Evolutionary conservation across 768 basidiomycete species (phyloP).

Genomic region (Lactarius hatsudake): DNA sequence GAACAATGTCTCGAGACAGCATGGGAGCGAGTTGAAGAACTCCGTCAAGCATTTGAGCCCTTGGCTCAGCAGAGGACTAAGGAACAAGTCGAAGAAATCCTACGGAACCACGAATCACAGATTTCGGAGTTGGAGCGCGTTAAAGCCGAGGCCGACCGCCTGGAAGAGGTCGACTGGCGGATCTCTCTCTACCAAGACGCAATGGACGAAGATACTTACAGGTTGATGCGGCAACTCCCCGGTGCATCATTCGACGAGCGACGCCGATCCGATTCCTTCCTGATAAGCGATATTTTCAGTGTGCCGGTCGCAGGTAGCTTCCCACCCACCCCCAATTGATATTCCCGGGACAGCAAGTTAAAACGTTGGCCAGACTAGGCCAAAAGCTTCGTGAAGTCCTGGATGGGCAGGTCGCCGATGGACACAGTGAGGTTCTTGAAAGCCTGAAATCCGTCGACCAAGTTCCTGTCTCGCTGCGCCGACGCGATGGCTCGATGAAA

Average conservation of each 20-base stretch:
- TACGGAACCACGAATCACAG: neutral
- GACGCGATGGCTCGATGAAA: neutral
- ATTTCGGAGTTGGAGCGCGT: slow-evolving; percentile 2
- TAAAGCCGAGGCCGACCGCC: neutral
- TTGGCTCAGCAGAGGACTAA: neutral
- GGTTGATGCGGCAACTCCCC: neutral
- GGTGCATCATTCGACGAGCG: neutral
- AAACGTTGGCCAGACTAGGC: neutral
- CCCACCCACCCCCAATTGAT: neutral
- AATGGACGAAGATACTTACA: neutral
- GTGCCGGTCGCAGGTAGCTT: no score
- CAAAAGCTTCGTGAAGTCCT: neutral
- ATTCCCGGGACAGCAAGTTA: no score
- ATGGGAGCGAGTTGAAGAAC: neutral
- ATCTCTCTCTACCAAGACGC: neutral
- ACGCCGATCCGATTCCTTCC: neutral
- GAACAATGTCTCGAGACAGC: neutral
- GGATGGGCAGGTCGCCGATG: neutral
- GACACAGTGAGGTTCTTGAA: neutral
- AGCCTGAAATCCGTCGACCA: neutral
- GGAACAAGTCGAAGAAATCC: neutral
- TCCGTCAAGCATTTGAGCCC: neutral
- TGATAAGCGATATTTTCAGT: neutral
- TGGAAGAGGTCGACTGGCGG: neutral
- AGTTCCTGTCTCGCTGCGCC: no score